Conservation (phyloP, 495 filamentous ascomycete genomes). For the Annulohypoxylon bovei region DNA sequence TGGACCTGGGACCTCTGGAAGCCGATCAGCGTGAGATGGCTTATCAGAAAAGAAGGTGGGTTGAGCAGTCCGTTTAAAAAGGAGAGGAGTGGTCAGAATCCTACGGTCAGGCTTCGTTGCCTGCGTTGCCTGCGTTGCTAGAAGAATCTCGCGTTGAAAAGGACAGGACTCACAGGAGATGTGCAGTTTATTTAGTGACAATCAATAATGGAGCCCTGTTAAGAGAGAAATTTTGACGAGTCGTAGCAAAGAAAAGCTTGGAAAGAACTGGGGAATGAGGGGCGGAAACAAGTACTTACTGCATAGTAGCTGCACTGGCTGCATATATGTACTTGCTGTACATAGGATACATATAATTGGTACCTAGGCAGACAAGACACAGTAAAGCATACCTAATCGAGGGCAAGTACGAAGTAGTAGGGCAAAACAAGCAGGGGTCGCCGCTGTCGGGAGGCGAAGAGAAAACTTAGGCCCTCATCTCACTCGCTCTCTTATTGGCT, state of each 20-base stretch:
- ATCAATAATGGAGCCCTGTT: slow-evolving; percentile 38
- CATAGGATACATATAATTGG: no score
- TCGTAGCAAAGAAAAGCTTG: slow-evolving; percentile 28
- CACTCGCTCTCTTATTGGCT: not conserved
- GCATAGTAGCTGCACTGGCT: not conserved
- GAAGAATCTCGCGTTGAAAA: slow-evolving; percentile 21
- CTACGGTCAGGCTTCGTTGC: slow-evolving; percentile 8
- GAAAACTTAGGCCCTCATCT: not conserved
- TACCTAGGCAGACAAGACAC: slow-evolving; percentile 12
- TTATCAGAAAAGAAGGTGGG: slow-evolving; percentile 37
- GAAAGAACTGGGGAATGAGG: slow-evolving; percentile 37
- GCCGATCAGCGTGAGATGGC: slow-evolving; percentile 36
- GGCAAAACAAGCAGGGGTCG: slow-evolving; percentile 30
- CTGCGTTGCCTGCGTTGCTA: not conserved
- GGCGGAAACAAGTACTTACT: slow-evolving; percentile 25
- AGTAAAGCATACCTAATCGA: not conserved
- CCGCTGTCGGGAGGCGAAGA: slow-evolving; percentile 33
- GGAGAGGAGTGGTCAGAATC: slow-evolving; percentile 32
- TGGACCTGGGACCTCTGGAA: slow-evolving; percentile 24
- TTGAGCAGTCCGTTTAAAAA: slow-evolving; percentile 25
- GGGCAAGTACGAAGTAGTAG: not conserved
- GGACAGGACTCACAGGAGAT: slow-evolving; percentile 2
- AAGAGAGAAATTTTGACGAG: slow-evolving; percentile 23
- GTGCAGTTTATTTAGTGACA: slow-evolving; percentile 34
- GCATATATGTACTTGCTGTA: no score